These are phyloP conservation scores for Didymella pinodella DNA, from an alignment of 2,329 filamentous ascomycete genomes.

Conservation along the genomic window DNA sequence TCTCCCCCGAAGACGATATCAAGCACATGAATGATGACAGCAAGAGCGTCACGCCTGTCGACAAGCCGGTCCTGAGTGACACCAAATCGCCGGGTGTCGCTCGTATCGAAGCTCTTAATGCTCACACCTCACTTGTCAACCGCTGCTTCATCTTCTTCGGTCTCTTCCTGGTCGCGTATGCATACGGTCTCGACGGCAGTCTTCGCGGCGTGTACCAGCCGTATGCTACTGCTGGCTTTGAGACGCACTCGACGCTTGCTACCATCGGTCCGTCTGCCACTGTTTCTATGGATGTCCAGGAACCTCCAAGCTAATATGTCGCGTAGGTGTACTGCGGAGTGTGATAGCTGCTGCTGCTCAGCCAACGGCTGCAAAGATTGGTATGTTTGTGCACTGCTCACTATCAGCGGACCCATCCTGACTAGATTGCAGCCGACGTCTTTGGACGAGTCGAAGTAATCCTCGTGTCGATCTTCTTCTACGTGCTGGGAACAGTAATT, in stretches of 20 bases:
- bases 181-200: slow-evolving; percentile 63
- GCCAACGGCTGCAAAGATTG: slow-evolving; percentile 16
- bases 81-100: slow-evolving; percentile 61
- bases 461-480: slow-evolving; percentile 63
- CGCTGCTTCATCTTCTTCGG: slow-evolving; percentile 66
- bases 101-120: slow-evolving; percentile 65
- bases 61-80: slow-evolving; percentile 24
- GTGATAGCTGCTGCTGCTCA: slow-evolving; percentile 67
- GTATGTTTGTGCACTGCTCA: slow-evolving; percentile 3
- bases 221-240: slow-evolving; percentile 62
- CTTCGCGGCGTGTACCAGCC: slow-evolving; percentile 60
- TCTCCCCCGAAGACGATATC: slow-evolving; percentile 2
- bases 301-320: neutral
- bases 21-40: slow-evolving; percentile 7
- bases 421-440: slow-evolving; percentile 66
- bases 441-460: slow-evolving; percentile 69
- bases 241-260: slow-evolving; percentile 63
- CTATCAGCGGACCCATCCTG: slow-evolving; percentile 37
- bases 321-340: slow-evolving; percentile 57
- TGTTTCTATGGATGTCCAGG: neutral
- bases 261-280: slow-evolving; percentile 58
- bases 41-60: slow-evolving; percentile 9
- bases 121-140: slow-evolving; percentile 61
- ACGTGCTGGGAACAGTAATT: slow-evolving; percentile 63
- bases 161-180: slow-evolving; percentile 70